Percentiles rank a stretch among this genome's conserved stretches.
These are phyloP conservation scores for Penicillium hordei DNA, from an alignment of 2,329 filamentous ascomycete genomes.

Conservation along the genomic window DNA sequence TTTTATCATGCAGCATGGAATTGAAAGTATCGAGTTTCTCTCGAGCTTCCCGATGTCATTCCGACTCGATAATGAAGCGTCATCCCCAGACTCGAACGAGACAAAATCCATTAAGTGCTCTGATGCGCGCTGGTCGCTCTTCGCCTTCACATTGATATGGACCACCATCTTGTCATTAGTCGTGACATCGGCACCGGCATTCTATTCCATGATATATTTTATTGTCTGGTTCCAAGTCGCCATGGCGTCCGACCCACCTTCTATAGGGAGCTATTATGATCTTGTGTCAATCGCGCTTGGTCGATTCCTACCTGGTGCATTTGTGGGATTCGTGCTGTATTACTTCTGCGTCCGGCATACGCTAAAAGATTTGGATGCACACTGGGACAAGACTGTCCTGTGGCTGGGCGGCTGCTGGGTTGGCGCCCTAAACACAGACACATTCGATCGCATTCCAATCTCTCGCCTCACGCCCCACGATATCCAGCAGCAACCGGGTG, in stretches of 20 bases:
- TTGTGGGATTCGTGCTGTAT: constrained; percentile 59
- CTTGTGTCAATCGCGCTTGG: constrained; percentile 56
- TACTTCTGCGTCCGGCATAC: constrained; percentile 53
- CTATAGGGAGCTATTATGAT: constrained; percentile 54
- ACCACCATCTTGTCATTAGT: constrained; percentile 58
- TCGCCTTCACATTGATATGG: constrained; percentile 56
- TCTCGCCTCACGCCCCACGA: constrained; percentile 63
- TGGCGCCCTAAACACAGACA: constrained; percentile 62
- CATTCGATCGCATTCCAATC: constrained; percentile 63
- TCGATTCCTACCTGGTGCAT: constrained; percentile 59
- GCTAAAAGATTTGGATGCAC: constrained; percentile 53
- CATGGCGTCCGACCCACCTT: constrained; percentile 60
- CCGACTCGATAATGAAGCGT: constrained; percentile 17
- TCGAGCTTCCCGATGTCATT: constrained; percentile 61
- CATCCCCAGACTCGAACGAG: constrained; percentile 27
- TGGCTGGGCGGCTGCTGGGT: constrained; percentile 63
- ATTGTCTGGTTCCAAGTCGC: constrained; percentile 61
- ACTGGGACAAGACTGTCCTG: constrained; percentile 60
- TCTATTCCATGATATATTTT: constrained; percentile 57
- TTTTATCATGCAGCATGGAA: constrained; percentile 49
- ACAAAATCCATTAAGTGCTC: constrained; percentile 44
- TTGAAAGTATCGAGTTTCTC: constrained; percentile 54
- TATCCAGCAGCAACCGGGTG: constrained; percentile 60
- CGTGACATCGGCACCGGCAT: constrained; percentile 55
- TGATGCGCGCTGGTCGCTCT: constrained; percentile 59